A percentile compares a stretch with the other conserved stretches of the same genome.
These are phyloP conservation scores for Brassica carinata DNA, from an alignment of 345 rosid genomes.

Conservation along the genomic window DNA sequence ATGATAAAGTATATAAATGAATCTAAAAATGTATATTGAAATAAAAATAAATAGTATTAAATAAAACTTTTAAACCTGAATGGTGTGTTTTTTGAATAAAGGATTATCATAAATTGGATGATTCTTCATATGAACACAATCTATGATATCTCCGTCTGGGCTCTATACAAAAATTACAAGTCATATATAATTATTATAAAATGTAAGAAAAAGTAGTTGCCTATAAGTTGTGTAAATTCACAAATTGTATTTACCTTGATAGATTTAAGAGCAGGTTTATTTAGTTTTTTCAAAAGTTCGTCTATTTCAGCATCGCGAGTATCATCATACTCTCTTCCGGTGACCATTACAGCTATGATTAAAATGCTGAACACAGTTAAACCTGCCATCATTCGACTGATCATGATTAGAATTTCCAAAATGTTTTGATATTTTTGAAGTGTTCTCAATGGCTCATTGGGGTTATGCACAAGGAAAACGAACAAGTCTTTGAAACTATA, in stretches of 20 bases:
- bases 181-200: too few species aligned
- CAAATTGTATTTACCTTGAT: not conserved
- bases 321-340: not conserved
- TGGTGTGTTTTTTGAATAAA: not conserved
- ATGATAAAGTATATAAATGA: not conserved
- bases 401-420: not conserved
- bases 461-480: not conserved
- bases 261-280: not conserved
- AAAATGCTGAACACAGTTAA: not conserved
- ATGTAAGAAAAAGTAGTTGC: not conserved
- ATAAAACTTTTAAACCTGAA: not conserved
- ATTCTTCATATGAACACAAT: conserved; percentile 19
- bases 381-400: not conserved
- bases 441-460: not conserved
- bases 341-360: not conserved
- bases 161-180: not conserved
- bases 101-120: conserved; percentile 15
- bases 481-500: not conserved
- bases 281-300: not conserved
- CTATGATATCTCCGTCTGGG: conserved; percentile 26
- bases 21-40: not conserved
- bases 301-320: not conserved
- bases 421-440: not conserved
- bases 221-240: not conserved
- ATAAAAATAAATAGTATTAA: not conserved